Conservation (phyloP, 2,329 filamentous ascomycete genomes). For the Trichoderma cornu-damae region DNA sequence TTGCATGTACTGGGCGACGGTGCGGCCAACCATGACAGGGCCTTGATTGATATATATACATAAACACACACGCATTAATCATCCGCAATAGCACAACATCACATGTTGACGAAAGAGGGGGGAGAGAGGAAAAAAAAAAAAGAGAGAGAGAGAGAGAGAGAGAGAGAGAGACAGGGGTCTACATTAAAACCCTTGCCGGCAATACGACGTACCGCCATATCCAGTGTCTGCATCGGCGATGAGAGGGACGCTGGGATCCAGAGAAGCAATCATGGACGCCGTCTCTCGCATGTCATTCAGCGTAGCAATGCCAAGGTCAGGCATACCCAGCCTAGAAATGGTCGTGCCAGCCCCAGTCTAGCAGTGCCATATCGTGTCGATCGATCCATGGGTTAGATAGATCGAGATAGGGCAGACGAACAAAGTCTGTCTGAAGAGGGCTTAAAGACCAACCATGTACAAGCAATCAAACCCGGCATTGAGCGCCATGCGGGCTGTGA, state of each 20-base stretch:
- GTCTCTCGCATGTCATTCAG: slow-evolving; percentile 59
- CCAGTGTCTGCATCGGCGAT: slow-evolving; percentile 59
- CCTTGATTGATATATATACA: neutral
- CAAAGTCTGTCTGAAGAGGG: too few relatives aligned
- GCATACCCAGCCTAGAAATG: slow-evolving; percentile 55
- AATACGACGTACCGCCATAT: slow-evolving; percentile 41
- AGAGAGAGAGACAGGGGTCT: too few relatives aligned
- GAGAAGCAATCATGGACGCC: slow-evolving; percentile 59
- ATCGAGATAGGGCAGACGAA: too few relatives aligned
- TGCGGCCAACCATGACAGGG: slow-evolving; percentile 49
- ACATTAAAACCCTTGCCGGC: neutral
- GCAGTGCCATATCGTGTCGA: too few relatives aligned
- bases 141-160: too few relatives aligned
- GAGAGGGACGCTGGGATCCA: slow-evolving; percentile 51
- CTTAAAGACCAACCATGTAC: slow-evolving; percentile 64
- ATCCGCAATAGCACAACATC: neutral
- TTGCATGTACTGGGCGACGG: slow-evolving; percentile 48
- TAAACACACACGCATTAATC: neutral
- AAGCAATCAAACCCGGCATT: slow-evolving; percentile 58
- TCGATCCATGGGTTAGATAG: too few relatives aligned
- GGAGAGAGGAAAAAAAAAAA: too few relatives aligned
- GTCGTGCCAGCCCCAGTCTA: slow-evolving; percentile 59
- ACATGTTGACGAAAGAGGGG: too few relatives aligned
- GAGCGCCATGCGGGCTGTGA: slow-evolving; percentile 59
- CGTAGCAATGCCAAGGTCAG: slow-evolving; percentile 58